Base-by-base conservation (phyloP, 148 eudicot genomes). In the Camellia japonica region DNA sequence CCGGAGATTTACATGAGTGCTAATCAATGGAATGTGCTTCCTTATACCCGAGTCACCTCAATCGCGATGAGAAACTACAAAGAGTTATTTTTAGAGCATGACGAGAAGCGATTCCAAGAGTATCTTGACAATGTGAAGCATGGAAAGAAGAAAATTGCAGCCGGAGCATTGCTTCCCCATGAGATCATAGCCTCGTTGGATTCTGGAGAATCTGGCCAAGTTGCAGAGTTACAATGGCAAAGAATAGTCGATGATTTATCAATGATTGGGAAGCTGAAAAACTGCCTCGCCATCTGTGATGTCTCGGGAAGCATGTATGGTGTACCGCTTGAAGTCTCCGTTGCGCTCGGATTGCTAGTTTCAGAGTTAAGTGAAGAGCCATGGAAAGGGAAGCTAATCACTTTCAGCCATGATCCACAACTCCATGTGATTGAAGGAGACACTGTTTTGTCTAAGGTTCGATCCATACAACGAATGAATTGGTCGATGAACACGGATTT, bases 371-470 rank as follows among this genome's bases (percentile, higher is more conserved):
- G 83, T 30, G 83, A 85, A 64, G 83, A 76, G 68, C 83, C 88
- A 5, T 85, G 88, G 85, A 85, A 86, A 59, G 83, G 83, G 5
- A 83, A 83, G 76, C 60, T 83, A 8, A 83, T 86, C 14, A 86
- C 85, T 7, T 86, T 83, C 47, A 80, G 88, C 74, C 3, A 0
- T 0, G 1, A 13, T 18, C 84, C 83, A 30, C 80, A 81, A 79
- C 73, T 83, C 44, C 86, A 86, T 42, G 38, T 66, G 15, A 80
- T 81, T 69, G 8, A 52, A 30, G 88, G 86, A 44, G 67, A 80
- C 46, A 63, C 62, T 55, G 78, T 83, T 55, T 2, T 0, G 15
- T 80, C 83, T 4, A 86, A 73, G 71, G 55, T 68, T 6, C 1
- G 6, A 2, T 86, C 63, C 8, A 68, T 84, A 7, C 13, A 68